A percentile compares a stretch with the other conserved stretches of the same genome.
These are phyloP conservation scores for Halophytophthora batemanensis DNA, from an alignment of 352 stramenopile species.

Conservation along the genomic window DNA sequence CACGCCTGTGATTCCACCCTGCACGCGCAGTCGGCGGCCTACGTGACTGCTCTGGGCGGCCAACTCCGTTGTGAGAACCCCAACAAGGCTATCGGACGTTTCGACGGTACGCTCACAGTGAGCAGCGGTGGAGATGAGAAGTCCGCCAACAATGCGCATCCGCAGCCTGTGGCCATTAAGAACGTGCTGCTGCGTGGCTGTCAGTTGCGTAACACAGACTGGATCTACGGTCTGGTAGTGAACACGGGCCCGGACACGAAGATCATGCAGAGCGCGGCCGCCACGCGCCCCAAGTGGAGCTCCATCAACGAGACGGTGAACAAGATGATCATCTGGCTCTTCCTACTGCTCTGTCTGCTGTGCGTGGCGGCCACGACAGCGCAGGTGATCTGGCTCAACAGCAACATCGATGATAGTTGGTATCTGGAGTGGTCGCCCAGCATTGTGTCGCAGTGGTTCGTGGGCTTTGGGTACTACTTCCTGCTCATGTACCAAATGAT, in stretches of 20 bases:
- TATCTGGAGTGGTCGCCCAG: conserved; percentile 50
- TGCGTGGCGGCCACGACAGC: conserved; percentile 54
- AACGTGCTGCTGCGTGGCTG: conserved; percentile 89
- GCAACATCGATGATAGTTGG: conserved; percentile 42
- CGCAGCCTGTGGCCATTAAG: conserved; percentile 70
- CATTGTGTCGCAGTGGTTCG: conserved; percentile 62
- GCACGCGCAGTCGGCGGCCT: conserved; percentile 28
- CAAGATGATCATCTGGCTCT: conserved; percentile 77
- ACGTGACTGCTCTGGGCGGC: conserved; percentile 40
- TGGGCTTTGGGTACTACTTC: conserved; percentile 91
- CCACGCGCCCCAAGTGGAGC: conserved; percentile 69
- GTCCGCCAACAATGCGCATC: conserved; percentile 12
- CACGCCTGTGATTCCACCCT: conserved; percentile 63
- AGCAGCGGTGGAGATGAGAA: conserved; percentile 6
- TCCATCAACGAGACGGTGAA: conserved; percentile 82
- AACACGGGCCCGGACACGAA: conserved; percentile 87
- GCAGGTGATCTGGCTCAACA: conserved; percentile 60
- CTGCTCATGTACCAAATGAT: conserved; percentile 97
- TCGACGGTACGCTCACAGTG: conserved; percentile 63
- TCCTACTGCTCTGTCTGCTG: conserved; percentile 57
- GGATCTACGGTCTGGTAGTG: conserved; percentile 84
- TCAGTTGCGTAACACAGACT: conserved; percentile 87
- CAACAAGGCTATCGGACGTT: conserved; percentile 78
- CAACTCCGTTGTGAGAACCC: conserved; percentile 69
- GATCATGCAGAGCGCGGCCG: conserved; percentile 78